These are phyloP conservation scores for Saxophila tyrrhenica DNA, from an alignment of 495 filamentous ascomycete genomes.

Conservation along the genomic window DNA sequence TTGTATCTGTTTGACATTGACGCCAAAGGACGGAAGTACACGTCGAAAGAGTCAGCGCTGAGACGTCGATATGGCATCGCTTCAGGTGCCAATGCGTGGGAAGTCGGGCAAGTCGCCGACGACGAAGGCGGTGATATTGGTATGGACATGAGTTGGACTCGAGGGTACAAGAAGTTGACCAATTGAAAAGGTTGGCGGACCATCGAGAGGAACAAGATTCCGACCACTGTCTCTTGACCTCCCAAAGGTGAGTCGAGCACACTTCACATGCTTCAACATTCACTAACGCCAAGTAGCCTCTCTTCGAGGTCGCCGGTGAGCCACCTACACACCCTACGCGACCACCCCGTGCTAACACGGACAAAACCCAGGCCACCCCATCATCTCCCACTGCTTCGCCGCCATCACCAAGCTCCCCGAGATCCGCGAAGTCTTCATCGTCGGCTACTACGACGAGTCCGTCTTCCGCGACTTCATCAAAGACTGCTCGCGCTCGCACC, in stretches of 20 bases:
- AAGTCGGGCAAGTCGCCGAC: slow-evolving; percentile 32
- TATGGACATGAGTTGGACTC: slow-evolving; percentile 25
- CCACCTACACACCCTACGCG: slow-evolving; percentile 21
- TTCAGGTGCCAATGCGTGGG: slow-evolving; percentile 27
- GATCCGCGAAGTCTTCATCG: slow-evolving; percentile 91
- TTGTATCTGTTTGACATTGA: background rate
- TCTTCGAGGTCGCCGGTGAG: slow-evolving; percentile 82
- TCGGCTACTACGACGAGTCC: slow-evolving; percentile 96
- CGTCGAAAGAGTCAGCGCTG: background rate
- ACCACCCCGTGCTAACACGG: background rate
- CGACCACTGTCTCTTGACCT: slow-evolving; percentile 92
- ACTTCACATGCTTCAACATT: background rate
- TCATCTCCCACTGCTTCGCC: slow-evolving; percentile 93
- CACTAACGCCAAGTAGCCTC: slow-evolving; percentile 49
- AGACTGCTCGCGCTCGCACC: slow-evolving; percentile 70
- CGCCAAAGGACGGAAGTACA: background rate
- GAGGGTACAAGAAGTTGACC: background rate
- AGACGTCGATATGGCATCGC: slow-evolving; percentile 10
- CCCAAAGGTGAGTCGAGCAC: slow-evolving; percentile 58
- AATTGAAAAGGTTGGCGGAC: slow-evolving; percentile 67
- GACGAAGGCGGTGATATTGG: slow-evolving; percentile 63
- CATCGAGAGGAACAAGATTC: slow-evolving; percentile 91
- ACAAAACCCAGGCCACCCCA: slow-evolving; percentile 59
- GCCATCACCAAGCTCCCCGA: slow-evolving; percentile 83
- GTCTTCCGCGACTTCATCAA: slow-evolving; percentile 98